A percentile compares a stretch with the other conserved stretches of the same genome.
Conservation (phyloP, 202 grass and related monocot genomes). For the Schoenoplectus tabernaemontani region DNA sequence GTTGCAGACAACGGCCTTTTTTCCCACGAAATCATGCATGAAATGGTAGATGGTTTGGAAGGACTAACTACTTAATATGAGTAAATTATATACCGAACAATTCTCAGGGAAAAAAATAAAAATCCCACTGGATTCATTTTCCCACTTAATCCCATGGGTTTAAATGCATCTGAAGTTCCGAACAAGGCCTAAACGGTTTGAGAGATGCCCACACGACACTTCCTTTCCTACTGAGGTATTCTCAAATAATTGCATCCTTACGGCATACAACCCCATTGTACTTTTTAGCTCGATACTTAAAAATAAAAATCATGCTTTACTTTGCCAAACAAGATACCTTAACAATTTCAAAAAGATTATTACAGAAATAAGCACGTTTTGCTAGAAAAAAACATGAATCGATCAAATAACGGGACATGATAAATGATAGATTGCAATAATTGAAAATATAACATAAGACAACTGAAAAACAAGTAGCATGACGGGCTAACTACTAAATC, state of each 20-base stretch:
- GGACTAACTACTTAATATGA: too few relatives aligned
- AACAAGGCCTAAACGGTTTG: neutral
- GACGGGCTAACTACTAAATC: neutral
- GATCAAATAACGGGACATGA: neutral
- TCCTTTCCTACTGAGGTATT: neutral
- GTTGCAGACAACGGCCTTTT: too few relatives aligned
- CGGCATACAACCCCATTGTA: neutral
- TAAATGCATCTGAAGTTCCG: too few relatives aligned
- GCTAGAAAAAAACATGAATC: neutral
- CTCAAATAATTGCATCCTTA: neutral
- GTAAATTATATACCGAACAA: too few relatives aligned
- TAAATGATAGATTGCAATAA: slow-evolving; percentile 9
- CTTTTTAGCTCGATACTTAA: neutral
- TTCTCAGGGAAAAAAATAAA: too few relatives aligned
- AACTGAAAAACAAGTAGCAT: neutral
- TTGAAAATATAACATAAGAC: neutral
- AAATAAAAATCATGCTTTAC: neutral
- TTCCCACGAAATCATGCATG: too few relatives aligned
- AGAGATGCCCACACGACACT: neutral
- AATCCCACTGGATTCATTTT: too few relatives aligned
- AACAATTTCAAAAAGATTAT: neutral
- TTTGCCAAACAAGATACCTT: neutral
- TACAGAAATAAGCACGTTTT: neutral
- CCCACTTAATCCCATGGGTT: too few relatives aligned
- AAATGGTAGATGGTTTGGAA: too few relatives aligned